Conservation (phyloP, 192 early-diverging fungal species). For the Gigaspora rosea region DNA sequence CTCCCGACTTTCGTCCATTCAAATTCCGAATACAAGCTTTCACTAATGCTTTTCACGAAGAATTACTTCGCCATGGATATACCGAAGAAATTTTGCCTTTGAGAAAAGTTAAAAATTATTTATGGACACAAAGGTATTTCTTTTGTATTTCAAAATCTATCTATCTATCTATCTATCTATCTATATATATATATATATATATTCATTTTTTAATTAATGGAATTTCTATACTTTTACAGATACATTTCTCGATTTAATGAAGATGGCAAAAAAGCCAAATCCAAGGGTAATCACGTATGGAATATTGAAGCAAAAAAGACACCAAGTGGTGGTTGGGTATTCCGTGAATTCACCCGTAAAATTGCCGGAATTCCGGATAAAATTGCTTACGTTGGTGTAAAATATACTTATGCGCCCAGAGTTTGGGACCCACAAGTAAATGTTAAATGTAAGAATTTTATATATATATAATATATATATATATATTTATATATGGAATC, state of each 20-base stretch:
- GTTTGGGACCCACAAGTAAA: constrained; percentile 80
- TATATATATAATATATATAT: background rate
- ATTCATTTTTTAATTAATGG: background rate
- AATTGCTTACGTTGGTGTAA: constrained; percentile 61
- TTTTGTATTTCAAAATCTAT: background rate
- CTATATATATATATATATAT: background rate
- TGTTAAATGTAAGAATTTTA: constrained; percentile 37
- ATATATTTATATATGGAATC: too few relatives aligned
- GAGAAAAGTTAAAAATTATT: constrained; percentile 70
- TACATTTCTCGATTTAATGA: constrained; percentile 83
- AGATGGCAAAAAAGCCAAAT: constrained; percentile 78
- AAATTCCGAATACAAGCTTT: constrained; percentile 85
- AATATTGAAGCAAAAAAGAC: constrained; percentile 80
- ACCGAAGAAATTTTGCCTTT: constrained; percentile 65
- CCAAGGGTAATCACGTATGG: constrained; percentile 81
- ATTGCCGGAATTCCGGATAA: constrained; percentile 68
- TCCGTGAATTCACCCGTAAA: constrained; percentile 69
- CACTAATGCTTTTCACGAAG: constrained; percentile 74
- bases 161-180: background rate
- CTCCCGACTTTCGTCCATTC: constrained; percentile 76
- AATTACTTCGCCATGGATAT: constrained; percentile 58
- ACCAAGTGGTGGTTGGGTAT: constrained; percentile 65
- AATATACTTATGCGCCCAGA: constrained; percentile 66
- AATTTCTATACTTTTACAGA: constrained; percentile 8
- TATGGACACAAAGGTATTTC: constrained; percentile 62